A percentile compares a stretch with the other conserved stretches of the same genome.
Conservation (phyloP, 2,329 filamentous ascomycete species). For the Botrytis elliptica region DNA sequence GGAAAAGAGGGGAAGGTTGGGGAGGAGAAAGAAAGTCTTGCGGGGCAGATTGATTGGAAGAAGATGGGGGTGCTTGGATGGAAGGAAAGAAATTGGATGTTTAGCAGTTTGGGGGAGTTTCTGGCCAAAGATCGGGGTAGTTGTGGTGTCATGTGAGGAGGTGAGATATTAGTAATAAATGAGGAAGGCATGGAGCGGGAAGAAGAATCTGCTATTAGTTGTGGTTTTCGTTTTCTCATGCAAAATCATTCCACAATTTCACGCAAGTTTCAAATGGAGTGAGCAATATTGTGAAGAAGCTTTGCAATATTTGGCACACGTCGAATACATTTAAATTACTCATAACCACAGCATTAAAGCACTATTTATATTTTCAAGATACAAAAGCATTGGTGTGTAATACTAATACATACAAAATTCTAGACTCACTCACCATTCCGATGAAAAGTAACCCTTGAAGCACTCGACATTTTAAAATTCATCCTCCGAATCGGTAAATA, state of each 20-base stretch:
- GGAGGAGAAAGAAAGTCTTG: not conserved
- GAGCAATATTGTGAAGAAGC: not conserved
- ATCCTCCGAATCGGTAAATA: not conserved
- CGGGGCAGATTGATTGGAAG: not conserved
- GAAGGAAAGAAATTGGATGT: not conserved
- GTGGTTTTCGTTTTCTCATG: not conserved
- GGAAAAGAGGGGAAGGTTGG: not conserved
- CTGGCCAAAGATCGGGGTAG: not conserved
- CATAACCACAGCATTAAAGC: not conserved
- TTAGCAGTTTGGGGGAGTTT: not conserved
- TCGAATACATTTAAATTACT: not conserved
- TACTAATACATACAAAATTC: not conserved
- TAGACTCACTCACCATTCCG: not conserved
- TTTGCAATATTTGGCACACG: not conserved
- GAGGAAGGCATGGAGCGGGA: too few relatives aligned
- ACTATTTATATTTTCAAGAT: not conserved
- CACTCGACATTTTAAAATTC: not conserved
- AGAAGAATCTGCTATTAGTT: not conserved
- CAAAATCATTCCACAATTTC: not conserved
- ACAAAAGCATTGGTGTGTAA: not conserved
- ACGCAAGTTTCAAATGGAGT: not conserved
- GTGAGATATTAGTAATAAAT: not conserved
- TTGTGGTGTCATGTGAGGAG: not conserved
- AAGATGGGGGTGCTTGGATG: not conserved
- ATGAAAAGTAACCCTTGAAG: not conserved